A percentile compares a stretch with the other conserved stretches of the same genome.
phyloP scores from a whole-genome alignment of 2,329 filamentous ascomycete genomes.

The Sporothrix humicola region DNA sequence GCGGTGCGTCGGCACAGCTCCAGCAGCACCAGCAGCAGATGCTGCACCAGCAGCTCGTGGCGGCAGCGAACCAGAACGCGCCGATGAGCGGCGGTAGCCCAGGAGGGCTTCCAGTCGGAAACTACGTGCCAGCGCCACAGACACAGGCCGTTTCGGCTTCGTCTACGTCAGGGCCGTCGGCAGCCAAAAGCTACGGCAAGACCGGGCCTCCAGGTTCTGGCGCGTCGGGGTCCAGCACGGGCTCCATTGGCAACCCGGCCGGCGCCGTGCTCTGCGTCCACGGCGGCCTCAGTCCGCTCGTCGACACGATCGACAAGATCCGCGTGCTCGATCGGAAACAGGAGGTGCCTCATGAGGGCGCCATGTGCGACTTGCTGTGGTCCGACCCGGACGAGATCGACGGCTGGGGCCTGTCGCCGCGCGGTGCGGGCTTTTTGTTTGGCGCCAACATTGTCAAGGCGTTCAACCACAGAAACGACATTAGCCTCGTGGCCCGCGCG shows the following conservation, averaged over 20 bases:
- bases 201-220: conserved; percentile 77
- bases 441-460: conserved; percentile 93
- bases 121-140: conserved; percentile 28
- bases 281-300: conserved; percentile 86
- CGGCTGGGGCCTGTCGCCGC: conserved; percentile 92
- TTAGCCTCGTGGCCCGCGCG: conserved; percentile 88
- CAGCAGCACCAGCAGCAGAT: conserved; percentile 41
- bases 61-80: conserved; percentile 18
- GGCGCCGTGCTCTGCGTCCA: conserved; percentile 95
- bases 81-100: conserved; percentile 18
- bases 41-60: conserved; percentile 35
- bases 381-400: conserved; percentile 98
- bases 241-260: conserved; percentile 68
- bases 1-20: conserved; percentile 38
- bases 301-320: conserved; percentile 95
- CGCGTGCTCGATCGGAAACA: conserved; percentile 93
- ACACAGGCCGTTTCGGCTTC: too few relatives aligned
- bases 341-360: conserved; percentile 96
- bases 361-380: conserved; percentile 99
- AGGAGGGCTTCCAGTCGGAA: conserved; percentile 34
- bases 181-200: conserved; percentile 34
- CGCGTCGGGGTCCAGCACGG: conserved; percentile 71
- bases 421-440: conserved; percentile 94
- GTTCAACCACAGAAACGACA: conserved; percentile 93
- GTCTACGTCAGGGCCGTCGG: too few relatives aligned